Evolutionary conservation across 2,329 filamentous ascomycete species (phyloP), one percentile per base, ranked within the genome.

Genomic region (Fusarium musae): DNA sequence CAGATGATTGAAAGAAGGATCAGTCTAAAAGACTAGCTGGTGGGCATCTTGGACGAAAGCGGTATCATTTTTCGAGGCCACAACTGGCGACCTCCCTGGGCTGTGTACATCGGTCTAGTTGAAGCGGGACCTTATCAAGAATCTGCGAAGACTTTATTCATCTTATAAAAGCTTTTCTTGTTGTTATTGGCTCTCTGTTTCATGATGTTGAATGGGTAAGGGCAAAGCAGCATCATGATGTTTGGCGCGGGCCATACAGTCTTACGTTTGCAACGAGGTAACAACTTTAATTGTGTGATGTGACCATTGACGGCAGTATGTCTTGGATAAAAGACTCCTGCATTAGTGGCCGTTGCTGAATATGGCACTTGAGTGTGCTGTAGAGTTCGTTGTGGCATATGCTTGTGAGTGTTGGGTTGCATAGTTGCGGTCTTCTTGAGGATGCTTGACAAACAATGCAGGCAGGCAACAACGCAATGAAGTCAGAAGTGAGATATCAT

Each of bases 31-130:
- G 23, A 15, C n/a, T 40, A 21, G 67, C 40, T 46, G 28, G 60
- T 56, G 28, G 32, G 52, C 67, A 61, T 37, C 36, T 46, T 63
- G 12, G 52, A 63, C 57, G 46, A 50, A 71, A 71, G 42, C 21
- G 62, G 67, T 43, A 67, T 62, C 50, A 71, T 71, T 53, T 40
- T 71, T 66, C 69, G 57, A 67, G 40, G 23, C 11, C 54, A 37
- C 23, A 40, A 36, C 54, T 62, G 67, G 43, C 44, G 57, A 62
- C 46, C 36, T 57, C 43, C 30, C 4, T 42, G 42, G 66, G 47
- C 63, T 68, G 34, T 53, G 37, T 59, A 59, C 28, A n/a, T 42
- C 23, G 21, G 30, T 47, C 15, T 19, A 43, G 26, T 36, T n/a
- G 17, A 30, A 37, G 13, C 19, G 28, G 10, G 21, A 59, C 37